A percentile compares a stretch with the other conserved stretches of the same genome.
Conservation (phyloP, 2,329 filamentous ascomycete genomes). For the Pseudocercospora pini-densiflorae region DNA sequence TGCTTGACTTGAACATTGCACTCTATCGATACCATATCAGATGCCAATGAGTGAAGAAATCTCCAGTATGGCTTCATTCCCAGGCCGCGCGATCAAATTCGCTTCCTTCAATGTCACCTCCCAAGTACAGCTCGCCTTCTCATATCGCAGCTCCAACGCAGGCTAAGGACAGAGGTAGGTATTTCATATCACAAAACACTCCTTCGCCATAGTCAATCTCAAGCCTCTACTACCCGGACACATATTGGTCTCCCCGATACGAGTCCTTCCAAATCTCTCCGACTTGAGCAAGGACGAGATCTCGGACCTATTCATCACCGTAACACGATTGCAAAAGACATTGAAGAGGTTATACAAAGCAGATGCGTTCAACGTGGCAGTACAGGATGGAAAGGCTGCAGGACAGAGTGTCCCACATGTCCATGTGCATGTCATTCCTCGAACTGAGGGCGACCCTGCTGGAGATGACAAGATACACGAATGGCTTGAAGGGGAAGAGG, state of each 20-base stretch:
- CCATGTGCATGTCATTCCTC: slow-evolving; percentile 89
- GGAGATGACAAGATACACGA: slow-evolving; percentile 79
- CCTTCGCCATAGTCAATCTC: slow-evolving; percentile 91
- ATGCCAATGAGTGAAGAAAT: slow-evolving; percentile 13
- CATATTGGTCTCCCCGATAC: slow-evolving; percentile 82
- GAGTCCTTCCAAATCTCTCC: slow-evolving; percentile 68
- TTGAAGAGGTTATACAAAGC: slow-evolving; percentile 66
- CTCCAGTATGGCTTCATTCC: slow-evolving; percentile 38
- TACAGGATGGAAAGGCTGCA: slow-evolving; percentile 90
- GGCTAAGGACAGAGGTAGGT: slow-evolving; percentile 60
- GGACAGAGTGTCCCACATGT: slow-evolving; percentile 95
- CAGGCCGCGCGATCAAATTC: slow-evolving; percentile 48
- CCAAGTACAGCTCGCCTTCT: slow-evolving; percentile 41
- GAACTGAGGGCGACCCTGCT: slow-evolving; percentile 63
- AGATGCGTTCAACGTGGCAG: slow-evolving; percentile 85
- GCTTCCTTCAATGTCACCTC: slow-evolving; percentile 50
- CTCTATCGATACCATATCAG: neutral
- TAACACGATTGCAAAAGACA: slow-evolving; percentile 74
- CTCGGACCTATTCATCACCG: slow-evolving; percentile 84
- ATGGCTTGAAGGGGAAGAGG: slow-evolving; percentile 80
- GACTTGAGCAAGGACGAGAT: slow-evolving; percentile 75
- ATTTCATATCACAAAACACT: slow-evolving; percentile 79
- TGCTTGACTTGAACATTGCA: neutral
- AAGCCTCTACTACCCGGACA: slow-evolving; percentile 94
- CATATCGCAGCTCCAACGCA: slow-evolving; percentile 10